Conservation (phyloP, 2,329 filamentous ascomycete species). For the Daldinia sp. region DNA sequence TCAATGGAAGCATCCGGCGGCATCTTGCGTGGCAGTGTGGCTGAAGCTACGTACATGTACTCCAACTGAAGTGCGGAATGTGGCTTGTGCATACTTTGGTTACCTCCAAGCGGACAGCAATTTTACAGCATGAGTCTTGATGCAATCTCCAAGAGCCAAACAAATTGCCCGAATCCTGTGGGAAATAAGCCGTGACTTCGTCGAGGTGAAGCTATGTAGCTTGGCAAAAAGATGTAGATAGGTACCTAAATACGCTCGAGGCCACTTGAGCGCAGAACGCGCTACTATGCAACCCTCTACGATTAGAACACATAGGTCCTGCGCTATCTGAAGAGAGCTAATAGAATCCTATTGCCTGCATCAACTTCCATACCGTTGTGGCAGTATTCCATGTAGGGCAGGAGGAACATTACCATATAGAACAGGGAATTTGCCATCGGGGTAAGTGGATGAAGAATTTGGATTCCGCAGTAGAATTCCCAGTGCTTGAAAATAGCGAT, state of each 20-base stretch:
- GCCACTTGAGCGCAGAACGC: too few species aligned
- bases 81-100: conserved; percentile 6
- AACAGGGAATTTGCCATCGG: background rate
- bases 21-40: conserved; percentile 22
- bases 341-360: too few species aligned
- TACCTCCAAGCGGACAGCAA: background rate
- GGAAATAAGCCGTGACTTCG: too few species aligned
- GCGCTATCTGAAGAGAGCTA: too few species aligned
- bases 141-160: too few species aligned
- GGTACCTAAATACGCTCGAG: too few species aligned
- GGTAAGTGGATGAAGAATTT: background rate
- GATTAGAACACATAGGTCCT: too few species aligned
- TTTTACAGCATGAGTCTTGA: too few species aligned
- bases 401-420: background rate
- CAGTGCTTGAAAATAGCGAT: background rate
- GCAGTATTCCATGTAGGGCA: background rate
- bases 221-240: too few species aligned
- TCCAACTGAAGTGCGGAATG: background rate
- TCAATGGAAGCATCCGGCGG: background rate
- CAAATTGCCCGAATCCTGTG: too few species aligned
- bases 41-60: background rate
- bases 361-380: background rate
- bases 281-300: too few species aligned
- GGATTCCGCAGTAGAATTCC: background rate
- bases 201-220: too few species aligned